Percentiles rank a stretch among this genome's conserved stretches.
These are phyloP conservation scores for Scutellaria barbata DNA, from an alignment of 257 asterid genomes.

Conservation along the genomic window DNA sequence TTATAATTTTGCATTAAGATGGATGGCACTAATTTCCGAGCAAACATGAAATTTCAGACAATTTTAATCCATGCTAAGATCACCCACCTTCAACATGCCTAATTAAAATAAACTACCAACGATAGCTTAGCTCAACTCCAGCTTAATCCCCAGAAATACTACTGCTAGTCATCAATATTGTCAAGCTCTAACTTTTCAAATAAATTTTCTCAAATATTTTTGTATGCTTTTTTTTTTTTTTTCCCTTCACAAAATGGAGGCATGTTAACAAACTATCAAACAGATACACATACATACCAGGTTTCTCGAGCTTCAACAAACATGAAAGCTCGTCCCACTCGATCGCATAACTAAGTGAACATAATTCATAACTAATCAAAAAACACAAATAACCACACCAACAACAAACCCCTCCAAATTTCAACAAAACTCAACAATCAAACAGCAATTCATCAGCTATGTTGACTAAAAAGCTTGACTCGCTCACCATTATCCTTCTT, in stretches of 20 bases:
- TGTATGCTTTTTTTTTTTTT: neutral
- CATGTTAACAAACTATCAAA: neutral
- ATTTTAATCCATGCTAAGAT: neutral
- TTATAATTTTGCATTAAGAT: neutral
- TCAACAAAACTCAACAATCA: conserved; percentile 23
- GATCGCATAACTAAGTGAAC: conserved; percentile 1
- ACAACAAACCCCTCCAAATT: conserved; percentile 14
- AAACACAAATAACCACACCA: conserved; percentile 8
- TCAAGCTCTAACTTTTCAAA: conserved; percentile 11
- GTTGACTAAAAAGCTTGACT: conserved; percentile 28
- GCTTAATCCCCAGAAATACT: neutral
- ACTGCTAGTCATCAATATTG: neutral
- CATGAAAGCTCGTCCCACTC: neutral
- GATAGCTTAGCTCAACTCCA: neutral
- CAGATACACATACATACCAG: neutral
- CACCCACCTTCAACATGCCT: conserved; percentile 18
- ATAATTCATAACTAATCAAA: neutral
- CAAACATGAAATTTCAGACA: neutral
- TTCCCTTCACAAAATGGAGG: neutral
- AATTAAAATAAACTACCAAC: neutral
- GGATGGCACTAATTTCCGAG: neutral
- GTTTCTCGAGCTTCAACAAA: conserved; percentile 9
- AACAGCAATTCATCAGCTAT: neutral
- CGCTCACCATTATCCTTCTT: conserved; percentile 57
- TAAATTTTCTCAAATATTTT: neutral